These are phyloP conservation scores for Pseudonectria buxi DNA, from an alignment of 2,329 filamentous ascomycete species.

Conservation along the genomic window DNA sequence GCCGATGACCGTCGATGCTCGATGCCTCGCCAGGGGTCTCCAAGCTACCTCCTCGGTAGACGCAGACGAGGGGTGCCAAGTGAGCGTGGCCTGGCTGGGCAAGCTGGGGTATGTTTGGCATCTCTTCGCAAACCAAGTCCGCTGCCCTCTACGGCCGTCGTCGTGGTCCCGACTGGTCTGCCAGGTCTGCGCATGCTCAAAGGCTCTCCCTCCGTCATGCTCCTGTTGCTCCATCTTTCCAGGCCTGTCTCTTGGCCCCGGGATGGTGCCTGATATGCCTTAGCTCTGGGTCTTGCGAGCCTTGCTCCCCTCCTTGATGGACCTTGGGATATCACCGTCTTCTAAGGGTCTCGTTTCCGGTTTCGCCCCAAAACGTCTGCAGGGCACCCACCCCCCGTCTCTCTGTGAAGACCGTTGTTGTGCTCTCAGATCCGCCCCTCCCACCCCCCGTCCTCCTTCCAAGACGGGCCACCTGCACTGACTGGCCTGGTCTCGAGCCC, in stretches of 20 bases:
- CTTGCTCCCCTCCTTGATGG: conserved; percentile 4
- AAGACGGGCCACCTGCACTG: conserved; percentile 41
- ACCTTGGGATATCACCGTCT: conserved; percentile 14
- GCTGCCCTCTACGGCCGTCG: too few species aligned
- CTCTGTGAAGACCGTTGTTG: conserved; percentile 19
- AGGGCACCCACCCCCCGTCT: conserved; percentile 16
- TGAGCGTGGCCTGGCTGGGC: conserved; percentile 17
- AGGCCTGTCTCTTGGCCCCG: too few species aligned
- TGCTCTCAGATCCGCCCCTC: conserved; percentile 21
- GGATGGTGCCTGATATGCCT: too few species aligned
- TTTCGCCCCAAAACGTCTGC: conserved; percentile 15
- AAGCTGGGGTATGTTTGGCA: conserved; percentile 22
- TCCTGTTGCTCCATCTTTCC: too few species aligned
- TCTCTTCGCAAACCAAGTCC: conserved; percentile 18
- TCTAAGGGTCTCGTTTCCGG: conserved; percentile 12
- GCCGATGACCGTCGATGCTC: conserved; percentile 12
- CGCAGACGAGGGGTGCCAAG: conserved; percentile 22
- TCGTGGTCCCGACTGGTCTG: too few species aligned
- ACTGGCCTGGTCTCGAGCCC: conserved; percentile 21
- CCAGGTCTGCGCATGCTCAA: too few species aligned
- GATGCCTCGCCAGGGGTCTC: conserved; percentile 20
- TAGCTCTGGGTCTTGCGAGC: too few species aligned
- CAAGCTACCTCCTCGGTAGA: conserved; percentile 30
- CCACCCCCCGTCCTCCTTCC: conserved; percentile 38
- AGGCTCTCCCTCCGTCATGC: too few species aligned